These are phyloP conservation scores for Poteriospumella lacustris DNA, from an alignment of 108 stramenopile species.

Conservation along the genomic window DNA sequence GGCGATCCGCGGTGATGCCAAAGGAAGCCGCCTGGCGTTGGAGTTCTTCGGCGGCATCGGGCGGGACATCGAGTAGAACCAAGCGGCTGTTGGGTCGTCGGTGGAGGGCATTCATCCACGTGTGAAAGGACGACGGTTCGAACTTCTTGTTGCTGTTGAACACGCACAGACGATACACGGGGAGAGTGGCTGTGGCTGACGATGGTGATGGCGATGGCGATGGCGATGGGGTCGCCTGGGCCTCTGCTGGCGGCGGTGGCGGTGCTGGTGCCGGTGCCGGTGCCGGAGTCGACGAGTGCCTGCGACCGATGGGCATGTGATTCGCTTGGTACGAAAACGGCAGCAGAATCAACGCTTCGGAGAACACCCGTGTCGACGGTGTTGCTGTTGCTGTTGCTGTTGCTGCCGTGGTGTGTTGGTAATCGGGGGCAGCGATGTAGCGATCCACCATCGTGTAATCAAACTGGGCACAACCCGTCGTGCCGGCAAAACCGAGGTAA, in stretches of 20 bases:
- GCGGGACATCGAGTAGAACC: constrained; percentile 28
- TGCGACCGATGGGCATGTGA: neutral
- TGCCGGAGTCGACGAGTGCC: too few relatives aligned
- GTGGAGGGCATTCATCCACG: constrained; percentile 50
- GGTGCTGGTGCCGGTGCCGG: neutral
- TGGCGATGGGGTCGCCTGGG: neutral
- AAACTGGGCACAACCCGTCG: constrained; percentile 32
- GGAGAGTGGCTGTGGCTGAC: too few relatives aligned
- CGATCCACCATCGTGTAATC: constrained; percentile 36
- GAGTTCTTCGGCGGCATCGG: constrained; percentile 26
- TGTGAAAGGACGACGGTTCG: constrained; percentile 42
- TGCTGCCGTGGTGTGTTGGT: neutral
- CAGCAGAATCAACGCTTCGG: constrained; percentile 44
- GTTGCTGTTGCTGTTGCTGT: neutral
- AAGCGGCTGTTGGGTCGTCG: constrained; percentile 30
- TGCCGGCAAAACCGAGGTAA: constrained; percentile 55
- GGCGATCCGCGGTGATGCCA: constrained; percentile 40
- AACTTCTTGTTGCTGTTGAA: constrained; percentile 56
- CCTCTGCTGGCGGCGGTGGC: neutral
- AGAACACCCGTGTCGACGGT: neutral
- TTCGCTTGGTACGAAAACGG: constrained; percentile 45
- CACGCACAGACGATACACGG: constrained; percentile 34
- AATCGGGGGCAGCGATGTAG: constrained; percentile 31
- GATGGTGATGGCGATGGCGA: neutral
- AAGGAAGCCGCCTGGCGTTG: constrained; percentile 40